These are phyloP conservation scores for Dictyostelium capitatum DNA, from an alignment of 78 protist genomes.

Conservation along the genomic window DNA sequence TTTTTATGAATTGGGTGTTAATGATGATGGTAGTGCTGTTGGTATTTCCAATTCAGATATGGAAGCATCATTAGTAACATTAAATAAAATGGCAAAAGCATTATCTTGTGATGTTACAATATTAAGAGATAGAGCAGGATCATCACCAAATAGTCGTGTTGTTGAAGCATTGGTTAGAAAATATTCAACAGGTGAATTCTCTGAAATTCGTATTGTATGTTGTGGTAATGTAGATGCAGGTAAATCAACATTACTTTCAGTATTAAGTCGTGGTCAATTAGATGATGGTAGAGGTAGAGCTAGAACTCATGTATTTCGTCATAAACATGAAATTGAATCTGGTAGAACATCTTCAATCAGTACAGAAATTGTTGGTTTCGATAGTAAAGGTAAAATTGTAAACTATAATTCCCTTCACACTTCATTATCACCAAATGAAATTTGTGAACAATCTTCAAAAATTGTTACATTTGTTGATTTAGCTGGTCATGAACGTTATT, in stretches of 20 bases:
- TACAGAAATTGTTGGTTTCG: slow-evolving; percentile 92
- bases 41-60: slow-evolving; percentile 74
- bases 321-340: slow-evolving; percentile 93
- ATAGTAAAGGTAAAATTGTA: slow-evolving; percentile 86
- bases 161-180: slow-evolving; percentile 87
- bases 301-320: slow-evolving; percentile 90
- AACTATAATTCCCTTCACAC: slow-evolving; percentile 48
- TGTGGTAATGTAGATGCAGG: slow-evolving; percentile 93
- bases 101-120: slow-evolving; percentile 63
- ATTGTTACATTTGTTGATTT: slow-evolving; percentile 91
- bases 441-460: slow-evolving; percentile 75
- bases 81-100: slow-evolving; percentile 58
- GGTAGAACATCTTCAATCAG: slow-evolving; percentile 93
- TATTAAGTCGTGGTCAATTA: slow-evolving; percentile 89
- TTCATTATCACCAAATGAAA: slow-evolving; percentile 27
- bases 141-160: slow-evolving; percentile 37
- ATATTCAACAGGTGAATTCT: slow-evolving; percentile 58
- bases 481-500: slow-evolving; percentile 95
- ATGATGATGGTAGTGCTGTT: slow-evolving; percentile 89
- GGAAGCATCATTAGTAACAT: slow-evolving; percentile 39
- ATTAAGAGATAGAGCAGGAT: slow-evolving; percentile 62
- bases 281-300: slow-evolving; percentile 98
- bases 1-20: slow-evolving; percentile 93
- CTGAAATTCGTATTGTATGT: slow-evolving; percentile 87
- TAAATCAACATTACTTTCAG: slow-evolving; percentile 92